Conservation (phyloP, 2,329 filamentous ascomycete species). For the Trichoderma pleuroti region DNA sequence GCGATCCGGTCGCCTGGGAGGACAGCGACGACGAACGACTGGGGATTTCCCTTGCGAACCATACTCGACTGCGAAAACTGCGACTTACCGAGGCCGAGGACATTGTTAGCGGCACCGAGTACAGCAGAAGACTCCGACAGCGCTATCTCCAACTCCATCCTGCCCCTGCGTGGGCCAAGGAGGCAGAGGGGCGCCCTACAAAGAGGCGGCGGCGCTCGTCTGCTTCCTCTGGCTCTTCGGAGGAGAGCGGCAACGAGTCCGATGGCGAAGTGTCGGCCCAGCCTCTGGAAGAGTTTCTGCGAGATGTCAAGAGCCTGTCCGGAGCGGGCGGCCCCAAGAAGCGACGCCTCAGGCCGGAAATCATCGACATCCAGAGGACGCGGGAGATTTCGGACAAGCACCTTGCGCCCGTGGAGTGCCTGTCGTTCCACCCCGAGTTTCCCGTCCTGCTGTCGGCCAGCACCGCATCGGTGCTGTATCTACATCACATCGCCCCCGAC, state of each 20-base stretch:
- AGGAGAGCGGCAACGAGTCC: conserved; percentile 55
- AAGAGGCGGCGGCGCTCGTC: conserved; percentile 53
- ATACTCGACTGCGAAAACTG: conserved; percentile 76
- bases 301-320: conserved; percentile 67
- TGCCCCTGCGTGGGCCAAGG: conserved; percentile 57
- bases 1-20: conserved; percentile 69
- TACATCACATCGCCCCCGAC: conserved; percentile 81
- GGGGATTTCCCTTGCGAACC: conserved; percentile 74
- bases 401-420: conserved; percentile 73
- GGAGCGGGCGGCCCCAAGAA: conserved; percentile 52
- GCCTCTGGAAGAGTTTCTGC: conserved; percentile 76
- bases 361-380: conserved; percentile 83
- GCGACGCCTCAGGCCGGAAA: conserved; percentile 77
- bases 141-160: conserved; percentile 66
- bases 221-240: conserved; percentile 47
- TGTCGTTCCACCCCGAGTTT: conserved; percentile 85
- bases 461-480: conserved; percentile 75
- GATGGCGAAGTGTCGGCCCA: conserved; percentile 63
- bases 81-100: conserved; percentile 79
- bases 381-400: conserved; percentile 80
- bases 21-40: conserved; percentile 94
- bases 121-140: conserved; percentile 71
- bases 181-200: conserved; percentile 46
- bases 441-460: conserved; percentile 89
- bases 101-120: conserved; percentile 80